Percentiles rank a stretch among this genome's conserved stretches.
Conservation (phyloP, 257 asterid species). For the Phtheirospermum japonicum region DNA sequence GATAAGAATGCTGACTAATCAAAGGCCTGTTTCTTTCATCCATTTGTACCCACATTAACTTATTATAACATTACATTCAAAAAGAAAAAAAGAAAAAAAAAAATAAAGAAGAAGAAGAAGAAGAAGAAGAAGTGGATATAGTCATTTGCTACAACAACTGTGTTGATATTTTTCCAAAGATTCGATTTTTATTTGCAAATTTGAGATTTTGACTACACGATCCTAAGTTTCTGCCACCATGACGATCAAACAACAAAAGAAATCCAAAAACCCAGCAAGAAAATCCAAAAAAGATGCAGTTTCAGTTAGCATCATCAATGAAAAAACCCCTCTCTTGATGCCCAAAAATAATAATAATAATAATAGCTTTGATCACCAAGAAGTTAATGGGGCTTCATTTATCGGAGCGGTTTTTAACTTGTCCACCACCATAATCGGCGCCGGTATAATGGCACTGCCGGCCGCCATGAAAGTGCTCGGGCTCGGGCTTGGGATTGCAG, state of each 20-base stretch:
- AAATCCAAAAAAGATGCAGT: conserved; percentile 3
- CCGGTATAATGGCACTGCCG: conserved; percentile 71
- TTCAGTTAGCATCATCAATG: too few relatives aligned
- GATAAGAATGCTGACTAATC: conserved; percentile 31
- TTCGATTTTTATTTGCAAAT: not conserved
- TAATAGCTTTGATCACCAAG: conserved; percentile 24
- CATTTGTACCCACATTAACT: too few relatives aligned
- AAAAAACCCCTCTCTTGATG: too few relatives aligned
- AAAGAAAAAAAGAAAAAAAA: too few relatives aligned
- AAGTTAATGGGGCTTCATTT: conserved; percentile 50
- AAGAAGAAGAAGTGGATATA: too few relatives aligned
- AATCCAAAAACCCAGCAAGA: conserved; percentile 10
- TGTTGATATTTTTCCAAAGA: not conserved
- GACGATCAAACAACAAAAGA: conserved; percentile 9
- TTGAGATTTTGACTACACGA: too few relatives aligned
- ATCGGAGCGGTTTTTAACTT: conserved; percentile 56
- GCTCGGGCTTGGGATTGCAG: conserved; percentile 43
- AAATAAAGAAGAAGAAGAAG: too few relatives aligned
- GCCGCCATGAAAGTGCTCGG: conserved; percentile 72
- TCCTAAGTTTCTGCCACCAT: too few relatives aligned
- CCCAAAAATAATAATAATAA: not conserved
- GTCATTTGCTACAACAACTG: conserved; percentile 14
- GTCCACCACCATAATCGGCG: conserved; percentile 64
- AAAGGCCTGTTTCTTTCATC: not conserved
- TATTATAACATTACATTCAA: too few relatives aligned